phyloP scores from a whole-genome alignment of 345 rosid genomes.

The Linum tenue region DNA sequence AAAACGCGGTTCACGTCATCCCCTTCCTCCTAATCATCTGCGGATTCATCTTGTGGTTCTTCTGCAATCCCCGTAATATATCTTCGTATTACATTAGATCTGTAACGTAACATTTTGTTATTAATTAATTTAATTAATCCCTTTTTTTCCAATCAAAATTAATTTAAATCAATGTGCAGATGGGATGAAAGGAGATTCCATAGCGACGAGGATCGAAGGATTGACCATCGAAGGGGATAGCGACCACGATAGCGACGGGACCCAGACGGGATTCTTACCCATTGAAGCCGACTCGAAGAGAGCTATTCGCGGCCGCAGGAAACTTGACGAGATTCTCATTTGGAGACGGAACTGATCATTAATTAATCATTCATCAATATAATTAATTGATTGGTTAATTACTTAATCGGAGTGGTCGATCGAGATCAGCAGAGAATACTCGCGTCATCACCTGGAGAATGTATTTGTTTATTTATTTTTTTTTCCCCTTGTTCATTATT shows the following conservation, averaged over 20 bases:
- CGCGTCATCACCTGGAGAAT: too few species aligned
- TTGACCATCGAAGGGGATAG: constrained; percentile 65
- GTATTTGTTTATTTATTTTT: too few species aligned
- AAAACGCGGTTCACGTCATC: constrained; percentile 70
- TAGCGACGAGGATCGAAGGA: constrained; percentile 63
- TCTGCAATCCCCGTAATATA: constrained; percentile 56
- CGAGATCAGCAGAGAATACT: too few species aligned
- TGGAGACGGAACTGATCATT: neutral
- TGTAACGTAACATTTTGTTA: too few species aligned
- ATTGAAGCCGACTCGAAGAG: constrained; percentile 21
- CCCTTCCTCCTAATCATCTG: constrained; percentile 68
- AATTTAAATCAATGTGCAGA: constrained; percentile 34
- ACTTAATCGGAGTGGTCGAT: too few species aligned
- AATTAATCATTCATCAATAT: too few species aligned
- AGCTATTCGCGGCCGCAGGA: neutral
- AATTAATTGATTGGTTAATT: too few species aligned
- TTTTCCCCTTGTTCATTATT: too few species aligned
- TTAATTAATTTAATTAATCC: too few species aligned
- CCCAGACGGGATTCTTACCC: constrained; percentile 61
- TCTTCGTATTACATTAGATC: too few species aligned
- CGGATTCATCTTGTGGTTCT: constrained; percentile 73
- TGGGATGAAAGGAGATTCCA: constrained; percentile 35
- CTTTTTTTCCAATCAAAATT: neutral
- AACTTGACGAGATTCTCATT: neutral
- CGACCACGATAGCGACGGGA: constrained; percentile 62